Conservation (phyloP, 2,329 filamentous ascomycete genomes). For the Claviceps lovelessii region DNA sequence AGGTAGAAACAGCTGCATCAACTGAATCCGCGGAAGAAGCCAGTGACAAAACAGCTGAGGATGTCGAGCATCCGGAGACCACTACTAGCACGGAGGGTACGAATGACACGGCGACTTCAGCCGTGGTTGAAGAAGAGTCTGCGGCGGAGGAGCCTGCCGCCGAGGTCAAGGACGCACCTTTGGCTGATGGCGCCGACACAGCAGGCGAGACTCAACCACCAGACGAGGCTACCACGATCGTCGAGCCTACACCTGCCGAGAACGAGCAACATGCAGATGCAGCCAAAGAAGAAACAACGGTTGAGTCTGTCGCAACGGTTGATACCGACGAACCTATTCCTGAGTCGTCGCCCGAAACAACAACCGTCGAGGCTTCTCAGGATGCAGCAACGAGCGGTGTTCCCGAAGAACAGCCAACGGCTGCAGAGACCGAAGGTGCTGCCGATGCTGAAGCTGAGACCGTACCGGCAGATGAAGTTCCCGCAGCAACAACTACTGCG, state of each 20-base stretch:
- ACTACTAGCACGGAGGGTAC: not conserved
- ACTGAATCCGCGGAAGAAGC: not conserved
- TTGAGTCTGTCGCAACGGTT: not conserved
- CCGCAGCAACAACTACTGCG: no score
- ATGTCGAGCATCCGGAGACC: not conserved
- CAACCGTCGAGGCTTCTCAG: not conserved
- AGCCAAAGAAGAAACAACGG: not conserved
- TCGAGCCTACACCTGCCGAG: not conserved
- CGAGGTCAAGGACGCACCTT: not conserved
- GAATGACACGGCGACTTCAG: not conserved
- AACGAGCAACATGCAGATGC: not conserved
- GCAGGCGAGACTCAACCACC: not conserved
- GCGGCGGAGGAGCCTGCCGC: not conserved
- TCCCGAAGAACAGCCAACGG: not conserved
- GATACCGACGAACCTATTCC: not conserved
- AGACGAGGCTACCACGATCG: not conserved
- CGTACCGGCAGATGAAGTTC: not conserved
- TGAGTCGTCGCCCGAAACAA: constrained; percentile 1
- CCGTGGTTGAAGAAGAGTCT: not conserved
- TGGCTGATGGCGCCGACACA: not conserved
- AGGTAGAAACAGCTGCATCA: not conserved
- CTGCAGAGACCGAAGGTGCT: not conserved
- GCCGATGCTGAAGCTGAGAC: not conserved
- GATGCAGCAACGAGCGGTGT: not conserved
- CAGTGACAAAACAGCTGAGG: constrained; percentile 1